Evolutionary conservation across 345 rosid species (phyloP).

Genomic region (Trapa incisa): DNA sequence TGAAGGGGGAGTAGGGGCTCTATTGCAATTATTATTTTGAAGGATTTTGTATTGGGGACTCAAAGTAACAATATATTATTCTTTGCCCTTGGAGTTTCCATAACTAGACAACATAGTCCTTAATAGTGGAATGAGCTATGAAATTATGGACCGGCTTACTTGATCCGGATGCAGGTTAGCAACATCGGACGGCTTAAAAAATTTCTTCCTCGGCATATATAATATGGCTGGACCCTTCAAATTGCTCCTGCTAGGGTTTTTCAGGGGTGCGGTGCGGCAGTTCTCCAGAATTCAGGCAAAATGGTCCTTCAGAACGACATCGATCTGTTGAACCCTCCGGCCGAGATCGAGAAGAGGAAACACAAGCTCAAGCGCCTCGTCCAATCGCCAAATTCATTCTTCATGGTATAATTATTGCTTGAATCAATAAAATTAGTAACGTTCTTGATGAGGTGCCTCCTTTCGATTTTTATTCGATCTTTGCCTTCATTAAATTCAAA

Average conservation of each 20-base stretch:
- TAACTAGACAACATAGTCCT: too few relatives aligned
- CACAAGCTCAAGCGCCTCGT: slow-evolving; percentile 80
- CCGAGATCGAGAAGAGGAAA: slow-evolving; percentile 68
- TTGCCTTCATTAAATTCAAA: too few relatives aligned
- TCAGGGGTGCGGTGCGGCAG: not conserved
- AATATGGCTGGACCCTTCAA: not conserved
- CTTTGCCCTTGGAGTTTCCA: not conserved
- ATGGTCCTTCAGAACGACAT: slow-evolving; percentile 47
- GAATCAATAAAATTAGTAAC: not conserved
- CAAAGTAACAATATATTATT: not conserved
- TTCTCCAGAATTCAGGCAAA: slow-evolving; percentile 1
- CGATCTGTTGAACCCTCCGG: slow-evolving; percentile 67
- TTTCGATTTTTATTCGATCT: not conserved
- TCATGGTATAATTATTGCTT: slow-evolving; percentile 28
- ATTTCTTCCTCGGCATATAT: not conserved
- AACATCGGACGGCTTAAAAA: not conserved
- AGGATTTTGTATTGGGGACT: not conserved
- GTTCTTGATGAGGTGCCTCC: not conserved
- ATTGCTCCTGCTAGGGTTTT: slow-evolving; percentile 2
- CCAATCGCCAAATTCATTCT: slow-evolving; percentile 58
- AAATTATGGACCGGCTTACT: too few relatives aligned
- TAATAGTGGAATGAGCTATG: too few relatives aligned
- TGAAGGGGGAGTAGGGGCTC: too few relatives aligned
- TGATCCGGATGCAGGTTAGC: too few relatives aligned
- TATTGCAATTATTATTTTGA: too few relatives aligned